Percentiles rank a stretch among this genome's conserved stretches.
These are phyloP conservation scores for Cutaneotrichosporon cavernicola DNA, from an alignment of 1,284 basidiomycete species.

Conservation along the genomic window DNA sequence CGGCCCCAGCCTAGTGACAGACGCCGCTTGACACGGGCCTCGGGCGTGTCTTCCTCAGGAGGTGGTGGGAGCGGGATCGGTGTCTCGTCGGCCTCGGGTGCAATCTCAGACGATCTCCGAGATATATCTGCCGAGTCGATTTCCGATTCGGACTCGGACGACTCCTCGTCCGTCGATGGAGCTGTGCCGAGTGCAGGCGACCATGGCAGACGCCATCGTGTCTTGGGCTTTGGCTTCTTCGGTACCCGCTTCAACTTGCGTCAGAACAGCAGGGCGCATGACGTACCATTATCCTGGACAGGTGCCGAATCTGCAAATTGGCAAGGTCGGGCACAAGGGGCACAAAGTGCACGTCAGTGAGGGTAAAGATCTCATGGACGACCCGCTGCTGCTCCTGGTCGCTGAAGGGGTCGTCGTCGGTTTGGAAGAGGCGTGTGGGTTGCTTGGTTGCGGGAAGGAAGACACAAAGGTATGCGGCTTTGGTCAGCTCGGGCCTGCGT, in stretches of 20 bases:
- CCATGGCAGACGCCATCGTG: slow-evolving; percentile 22
- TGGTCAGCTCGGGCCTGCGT: slow-evolving; percentile 8
- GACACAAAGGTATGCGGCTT: slow-evolving; percentile 50
- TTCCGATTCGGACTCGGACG: slow-evolving; percentile 17
- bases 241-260: slow-evolving; percentile 26
- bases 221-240: slow-evolving; percentile 16
- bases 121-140: slow-evolving; percentile 9
- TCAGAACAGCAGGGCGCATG: slow-evolving; percentile 7
- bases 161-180: slow-evolving; percentile 10
- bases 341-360: slow-evolving; percentile 43
- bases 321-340: slow-evolving; percentile 38
- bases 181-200: not conserved
- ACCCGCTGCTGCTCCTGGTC: slow-evolving; percentile 13
- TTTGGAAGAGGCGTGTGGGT: slow-evolving; percentile 34
- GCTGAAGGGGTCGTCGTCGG: slow-evolving; percentile 25
- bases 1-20: slow-evolving; percentile 34
- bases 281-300: slow-evolving; percentile 30
- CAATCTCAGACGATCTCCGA: slow-evolving; percentile 19
- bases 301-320: slow-evolving; percentile 22
- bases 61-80: slow-evolving; percentile 19
- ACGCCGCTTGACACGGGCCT: slow-evolving; percentile 27
- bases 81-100: slow-evolving; percentile 43
- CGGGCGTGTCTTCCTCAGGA: slow-evolving; percentile 10
- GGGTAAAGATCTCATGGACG: slow-evolving; percentile 37
- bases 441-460: slow-evolving; percentile 39